Evolutionary conservation across 2,329 filamentous ascomycete genomes (phyloP).

Genomic region (Ophiosphaerella korrae): DNA sequence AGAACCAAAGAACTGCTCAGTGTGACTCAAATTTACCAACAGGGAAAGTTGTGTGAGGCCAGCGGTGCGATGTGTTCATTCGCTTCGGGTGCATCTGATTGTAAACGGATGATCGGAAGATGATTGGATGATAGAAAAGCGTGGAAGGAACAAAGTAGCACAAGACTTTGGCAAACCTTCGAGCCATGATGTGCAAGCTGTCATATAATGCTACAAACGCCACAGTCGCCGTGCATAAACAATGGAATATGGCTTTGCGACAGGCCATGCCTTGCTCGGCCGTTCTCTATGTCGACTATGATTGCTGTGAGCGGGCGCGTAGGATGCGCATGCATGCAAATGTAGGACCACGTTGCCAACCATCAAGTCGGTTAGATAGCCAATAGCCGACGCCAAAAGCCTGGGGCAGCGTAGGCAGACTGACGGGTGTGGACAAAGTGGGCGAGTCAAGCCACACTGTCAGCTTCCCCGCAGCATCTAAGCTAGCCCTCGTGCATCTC

Average conservation of each 20-base stretch:
- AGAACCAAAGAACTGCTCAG: constrained; percentile 2
- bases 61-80: not conserved
- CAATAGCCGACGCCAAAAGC: constrained; percentile 3
- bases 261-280: constrained; percentile 4
- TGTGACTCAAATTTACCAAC: constrained; percentile 4
- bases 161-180: constrained; percentile 5
- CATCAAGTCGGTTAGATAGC: constrained; percentile 7
- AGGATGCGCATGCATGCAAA: constrained; percentile 3
- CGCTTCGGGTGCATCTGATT: not conserved
- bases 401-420: constrained; percentile 7
- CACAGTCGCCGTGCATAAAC: constrained; percentile 1
- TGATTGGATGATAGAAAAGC: not conserved
- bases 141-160: constrained; percentile 1
- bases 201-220: constrained; percentile 2
- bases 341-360: not conserved
- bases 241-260: constrained; percentile 1
- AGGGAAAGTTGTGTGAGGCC: constrained; percentile 1
- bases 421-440: not conserved
- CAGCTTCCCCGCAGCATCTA: constrained; percentile 20
- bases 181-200: not conserved
- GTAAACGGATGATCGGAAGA: not conserved
- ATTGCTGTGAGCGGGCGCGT: not conserved
- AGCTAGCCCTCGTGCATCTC: constrained; percentile 9
- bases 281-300: constrained; percentile 1
- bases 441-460: constrained; percentile 11